Evolutionary conservation across 345 rosid genomes (phyloP).

Genomic region (Raphanus raphanistrum): DNA sequence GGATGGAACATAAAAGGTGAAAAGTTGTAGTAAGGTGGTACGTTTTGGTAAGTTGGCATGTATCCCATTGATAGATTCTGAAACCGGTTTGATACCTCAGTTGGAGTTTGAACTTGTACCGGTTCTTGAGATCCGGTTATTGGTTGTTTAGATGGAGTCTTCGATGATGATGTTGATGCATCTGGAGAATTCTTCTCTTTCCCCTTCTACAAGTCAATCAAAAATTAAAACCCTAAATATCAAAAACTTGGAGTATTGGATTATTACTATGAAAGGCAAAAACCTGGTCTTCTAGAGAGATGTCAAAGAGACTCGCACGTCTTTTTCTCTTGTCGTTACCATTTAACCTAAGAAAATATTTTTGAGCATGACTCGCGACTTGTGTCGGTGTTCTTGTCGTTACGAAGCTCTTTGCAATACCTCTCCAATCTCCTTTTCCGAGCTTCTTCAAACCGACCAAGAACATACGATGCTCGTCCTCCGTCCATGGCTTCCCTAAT

Average conservation of each 20-base stretch:
- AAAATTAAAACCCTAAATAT: neutral
- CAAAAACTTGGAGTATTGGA: neutral
- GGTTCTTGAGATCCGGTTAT: neutral
- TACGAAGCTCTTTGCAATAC: neutral
- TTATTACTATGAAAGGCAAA: neutral
- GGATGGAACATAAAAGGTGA: neutral
- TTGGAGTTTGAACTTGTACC: neutral
- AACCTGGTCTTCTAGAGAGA: neutral
- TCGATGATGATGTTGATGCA: neutral
- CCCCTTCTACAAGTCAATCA: neutral
- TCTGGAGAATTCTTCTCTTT: neutral
- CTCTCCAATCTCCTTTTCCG: neutral
- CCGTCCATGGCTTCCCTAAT: neutral
- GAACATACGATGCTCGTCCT: neutral
- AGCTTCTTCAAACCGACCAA: neutral
- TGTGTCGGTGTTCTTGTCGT: conserved; percentile 1
- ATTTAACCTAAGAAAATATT: conserved; percentile 1
- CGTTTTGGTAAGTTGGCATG: neutral
- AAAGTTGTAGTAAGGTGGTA: neutral
- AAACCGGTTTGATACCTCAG: neutral
- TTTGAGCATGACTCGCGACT: neutral
- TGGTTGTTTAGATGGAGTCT: neutral
- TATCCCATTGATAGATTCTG: neutral
- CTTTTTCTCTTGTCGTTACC: neutral
- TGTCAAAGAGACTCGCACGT: neutral